Conservation (phyloP, 2,329 filamentous ascomycete genomes). For the Calonectria pseudoreteaudii region DNA sequence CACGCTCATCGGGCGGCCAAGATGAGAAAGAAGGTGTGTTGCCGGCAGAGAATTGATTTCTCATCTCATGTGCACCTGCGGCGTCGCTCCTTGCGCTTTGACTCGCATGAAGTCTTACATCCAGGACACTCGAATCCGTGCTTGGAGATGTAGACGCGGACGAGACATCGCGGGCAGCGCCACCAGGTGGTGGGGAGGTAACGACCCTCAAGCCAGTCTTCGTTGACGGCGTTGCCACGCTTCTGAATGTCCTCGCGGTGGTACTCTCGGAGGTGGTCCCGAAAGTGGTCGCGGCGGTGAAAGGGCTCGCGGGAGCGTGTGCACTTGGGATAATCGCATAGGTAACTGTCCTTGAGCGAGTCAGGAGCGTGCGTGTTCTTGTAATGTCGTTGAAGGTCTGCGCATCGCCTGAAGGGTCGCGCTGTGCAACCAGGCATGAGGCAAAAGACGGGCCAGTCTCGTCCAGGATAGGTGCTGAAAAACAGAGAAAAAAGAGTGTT, state of each 20-base stretch:
- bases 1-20: not conserved
- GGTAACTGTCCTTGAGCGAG: conserved; percentile 55
- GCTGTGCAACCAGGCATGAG: conserved; percentile 55
- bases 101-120: conserved; percentile 62
- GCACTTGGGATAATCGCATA: conserved; percentile 66
- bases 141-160: conserved; percentile 54
- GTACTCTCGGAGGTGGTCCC: conserved; percentile 67
- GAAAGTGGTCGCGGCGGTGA: conserved; percentile 66
- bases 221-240: conserved; percentile 52
- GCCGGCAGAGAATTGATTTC: not conserved
- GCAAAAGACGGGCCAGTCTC: conserved; percentile 53
- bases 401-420: conserved; percentile 62
- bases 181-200: conserved; percentile 59
- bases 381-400: conserved; percentile 67
- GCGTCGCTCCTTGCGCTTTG: conserved; percentile 53
- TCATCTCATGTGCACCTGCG: conserved; percentile 29
- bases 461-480: conserved; percentile 29
- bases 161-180: conserved; percentile 66
- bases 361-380: conserved; percentile 59
- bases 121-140: conserved; percentile 58
- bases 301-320: conserved; percentile 59
- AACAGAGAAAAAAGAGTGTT: conserved; percentile 1
- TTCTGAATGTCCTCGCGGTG: conserved; percentile 67
- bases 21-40: not conserved
- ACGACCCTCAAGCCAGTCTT: conserved; percentile 55